phyloP scores from a whole-genome alignment of 2,329 filamentous ascomycete genomes.

The Neonectria coccinea region DNA sequence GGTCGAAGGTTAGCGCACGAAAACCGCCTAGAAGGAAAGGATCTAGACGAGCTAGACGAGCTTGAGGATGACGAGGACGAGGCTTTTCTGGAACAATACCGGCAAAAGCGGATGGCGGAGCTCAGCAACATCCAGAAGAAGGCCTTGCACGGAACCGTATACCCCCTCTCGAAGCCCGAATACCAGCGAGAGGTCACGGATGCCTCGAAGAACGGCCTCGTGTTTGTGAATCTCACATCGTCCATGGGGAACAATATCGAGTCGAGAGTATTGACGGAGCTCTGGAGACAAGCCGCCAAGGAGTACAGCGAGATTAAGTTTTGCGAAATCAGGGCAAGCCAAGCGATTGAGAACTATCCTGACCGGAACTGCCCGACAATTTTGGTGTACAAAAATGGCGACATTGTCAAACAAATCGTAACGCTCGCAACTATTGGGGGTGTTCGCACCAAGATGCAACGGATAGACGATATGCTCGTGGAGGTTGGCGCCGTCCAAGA shows the following conservation, averaged over 20 bases:
- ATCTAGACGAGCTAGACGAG: constrained; percentile 91
- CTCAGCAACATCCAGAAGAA: constrained; percentile 79
- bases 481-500: constrained; percentile 83
- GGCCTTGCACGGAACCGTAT: constrained; percentile 88
- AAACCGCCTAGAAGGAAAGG: constrained; percentile 92
- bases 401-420: constrained; percentile 93
- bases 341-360: constrained; percentile 97
- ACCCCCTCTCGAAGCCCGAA: constrained; percentile 93
- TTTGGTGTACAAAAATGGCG: constrained; percentile 89
- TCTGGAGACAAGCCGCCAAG: constrained; percentile 85
- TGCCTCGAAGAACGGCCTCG: constrained; percentile 76
- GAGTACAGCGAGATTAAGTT: constrained; percentile 98
- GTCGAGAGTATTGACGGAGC: constrained; percentile 82
- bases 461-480: constrained; percentile 84
- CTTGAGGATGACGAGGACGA: constrained; percentile 97
- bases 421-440: constrained; percentile 85
- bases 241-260: constrained; percentile 84
- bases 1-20: constrained; percentile 87
- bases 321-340: constrained; percentile 90
- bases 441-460: constrained; percentile 74
- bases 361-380: constrained; percentile 96
- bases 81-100: constrained; percentile 87
- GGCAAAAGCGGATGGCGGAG: constrained; percentile 88
- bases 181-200: constrained; percentile 94
- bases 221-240: constrained; percentile 85